These are phyloP conservation scores for Claviceps humidiphila DNA, from an alignment of 2,329 filamentous ascomycete species.

Conservation along the genomic window DNA sequence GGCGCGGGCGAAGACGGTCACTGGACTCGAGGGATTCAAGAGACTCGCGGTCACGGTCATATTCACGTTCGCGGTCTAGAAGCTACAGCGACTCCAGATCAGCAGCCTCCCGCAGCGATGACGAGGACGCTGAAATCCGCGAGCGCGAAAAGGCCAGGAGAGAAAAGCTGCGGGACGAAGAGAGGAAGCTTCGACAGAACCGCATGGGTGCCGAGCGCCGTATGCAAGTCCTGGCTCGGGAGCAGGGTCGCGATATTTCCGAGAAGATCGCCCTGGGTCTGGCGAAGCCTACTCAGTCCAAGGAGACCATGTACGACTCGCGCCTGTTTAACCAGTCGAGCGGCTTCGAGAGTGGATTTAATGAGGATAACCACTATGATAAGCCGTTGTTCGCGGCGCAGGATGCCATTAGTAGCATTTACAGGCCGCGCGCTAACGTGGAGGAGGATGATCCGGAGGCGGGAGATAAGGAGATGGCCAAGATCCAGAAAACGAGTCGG, in stretches of 20 bases:
- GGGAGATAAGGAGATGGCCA: slow-evolving; percentile 71
- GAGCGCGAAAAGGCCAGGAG: slow-evolving; percentile 66
- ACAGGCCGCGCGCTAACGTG: slow-evolving; percentile 63
- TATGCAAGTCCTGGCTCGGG: slow-evolving; percentile 82
- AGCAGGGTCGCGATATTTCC: slow-evolving; percentile 92
- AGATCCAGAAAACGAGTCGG: slow-evolving; percentile 71
- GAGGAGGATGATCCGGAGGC: slow-evolving; percentile 68
- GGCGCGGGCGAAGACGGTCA: slow-evolving; percentile 28
- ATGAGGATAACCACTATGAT: slow-evolving; percentile 95
- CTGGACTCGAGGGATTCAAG: slow-evolving; percentile 25
- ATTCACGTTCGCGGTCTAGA: slow-evolving; percentile 24
- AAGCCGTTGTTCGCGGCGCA: slow-evolving; percentile 94
- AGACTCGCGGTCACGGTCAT: slow-evolving; percentile 25
- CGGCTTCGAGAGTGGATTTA: slow-evolving; percentile 84
- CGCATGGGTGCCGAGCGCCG: slow-evolving; percentile 90
- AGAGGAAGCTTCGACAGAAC: slow-evolving; percentile 82
- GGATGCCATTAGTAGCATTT: slow-evolving; percentile 89
- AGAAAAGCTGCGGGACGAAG: slow-evolving; percentile 68
- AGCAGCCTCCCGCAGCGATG: slow-evolving; percentile 41
- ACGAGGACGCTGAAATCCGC: slow-evolving; percentile 57
- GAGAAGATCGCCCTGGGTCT: slow-evolving; percentile 92
- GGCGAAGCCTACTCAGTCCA: slow-evolving; percentile 84
- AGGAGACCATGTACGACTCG: slow-evolving; percentile 95
- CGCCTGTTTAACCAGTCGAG: slow-evolving; percentile 87
- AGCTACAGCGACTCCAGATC: slow-evolving; percentile 43